Percentiles rank a stretch among this genome's conserved stretches.
phyloP scores from a whole-genome alignment of 768 basidiomycete species.

The Strobilomyces confusus region DNA sequence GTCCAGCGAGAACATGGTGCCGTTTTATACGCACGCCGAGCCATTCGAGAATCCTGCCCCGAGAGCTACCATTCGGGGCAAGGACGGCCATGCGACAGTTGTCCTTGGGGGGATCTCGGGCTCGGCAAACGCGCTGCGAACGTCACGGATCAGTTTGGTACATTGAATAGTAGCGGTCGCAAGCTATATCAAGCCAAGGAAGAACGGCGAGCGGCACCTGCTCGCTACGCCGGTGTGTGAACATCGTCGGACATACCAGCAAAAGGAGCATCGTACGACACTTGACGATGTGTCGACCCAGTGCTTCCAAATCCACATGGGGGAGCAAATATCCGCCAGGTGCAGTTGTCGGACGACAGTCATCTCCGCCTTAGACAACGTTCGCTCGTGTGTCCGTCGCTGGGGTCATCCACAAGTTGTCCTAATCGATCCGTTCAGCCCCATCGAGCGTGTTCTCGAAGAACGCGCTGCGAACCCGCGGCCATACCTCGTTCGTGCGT shows the following conservation, averaged over 20 bases:
- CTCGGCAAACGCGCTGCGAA: not conserved
- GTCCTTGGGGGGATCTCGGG: not conserved
- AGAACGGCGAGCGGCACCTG: not conserved
- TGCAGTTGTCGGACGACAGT: not conserved
- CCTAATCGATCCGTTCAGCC: not conserved
- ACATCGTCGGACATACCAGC: too few species aligned
- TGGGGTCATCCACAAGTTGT: not conserved
- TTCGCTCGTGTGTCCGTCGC: too few species aligned
- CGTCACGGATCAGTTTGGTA: not conserved
- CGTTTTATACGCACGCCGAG: slow-evolving; percentile 19
- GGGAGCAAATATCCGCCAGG: not conserved
- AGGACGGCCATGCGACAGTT: not conserved
- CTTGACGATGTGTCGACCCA: not conserved
- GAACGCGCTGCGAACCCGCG: not conserved
- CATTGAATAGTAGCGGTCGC: too few species aligned
- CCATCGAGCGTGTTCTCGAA: not conserved
- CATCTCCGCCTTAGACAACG: slow-evolving; percentile 6
- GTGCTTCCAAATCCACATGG: not conserved
- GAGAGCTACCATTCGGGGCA: not conserved
- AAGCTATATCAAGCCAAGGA: too few species aligned
- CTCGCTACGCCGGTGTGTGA: not conserved
- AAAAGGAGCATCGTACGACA: not conserved
- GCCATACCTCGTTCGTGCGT: not conserved
- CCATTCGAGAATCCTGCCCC: not conserved
- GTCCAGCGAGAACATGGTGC: not conserved